Conservation (phyloP, 495 filamentous ascomycete species). For the Annulohypoxylon bovei region DNA sequence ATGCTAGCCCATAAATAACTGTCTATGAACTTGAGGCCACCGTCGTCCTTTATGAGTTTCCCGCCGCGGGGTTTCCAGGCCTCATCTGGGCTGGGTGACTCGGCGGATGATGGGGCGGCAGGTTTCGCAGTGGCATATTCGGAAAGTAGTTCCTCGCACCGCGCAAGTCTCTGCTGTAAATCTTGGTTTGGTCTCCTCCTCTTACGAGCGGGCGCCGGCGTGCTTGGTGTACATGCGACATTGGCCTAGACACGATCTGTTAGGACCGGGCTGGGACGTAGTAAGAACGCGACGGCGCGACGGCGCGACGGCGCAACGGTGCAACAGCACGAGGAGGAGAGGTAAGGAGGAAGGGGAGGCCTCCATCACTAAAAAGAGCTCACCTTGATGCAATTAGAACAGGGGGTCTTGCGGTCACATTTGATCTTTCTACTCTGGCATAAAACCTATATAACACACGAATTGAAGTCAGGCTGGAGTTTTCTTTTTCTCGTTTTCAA, state of each 20-base stretch:
- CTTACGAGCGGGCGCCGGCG: slow-evolving; percentile 59
- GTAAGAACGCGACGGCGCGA: too few species aligned
- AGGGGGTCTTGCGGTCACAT: slow-evolving; percentile 74
- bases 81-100: slow-evolving; percentile 41
- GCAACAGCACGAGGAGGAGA: too few species aligned
- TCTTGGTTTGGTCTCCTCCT: slow-evolving; percentile 59
- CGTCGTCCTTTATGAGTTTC: slow-evolving; percentile 58
- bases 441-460: slow-evolving; percentile 53
- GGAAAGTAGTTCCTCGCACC: slow-evolving; percentile 60
- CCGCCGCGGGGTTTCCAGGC: slow-evolving; percentile 51
- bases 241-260: slow-evolving; percentile 49
- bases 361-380: slow-evolving; percentile 5
- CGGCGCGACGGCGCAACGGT: too few species aligned
- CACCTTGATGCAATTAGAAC: slow-evolving; percentile 65
- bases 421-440: slow-evolving; percentile 76
- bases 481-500: too few species aligned
- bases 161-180: slow-evolving; percentile 57
- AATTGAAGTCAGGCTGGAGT: slow-evolving; percentile 7
- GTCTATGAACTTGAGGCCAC: slow-evolving; percentile 58
- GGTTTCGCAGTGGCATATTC: slow-evolving; percentile 56
- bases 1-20: slow-evolving; percentile 53
- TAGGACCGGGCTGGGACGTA: slow-evolving; percentile 1
- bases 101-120: slow-evolving; percentile 31
- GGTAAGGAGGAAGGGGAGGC: not conserved
- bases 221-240: slow-evolving; percentile 58